Evolutionary conservation across 2,329 filamentous ascomycete species (phyloP), one percentile per base, ranked within the genome.

Genomic region (Diaporthe destruens): DNA sequence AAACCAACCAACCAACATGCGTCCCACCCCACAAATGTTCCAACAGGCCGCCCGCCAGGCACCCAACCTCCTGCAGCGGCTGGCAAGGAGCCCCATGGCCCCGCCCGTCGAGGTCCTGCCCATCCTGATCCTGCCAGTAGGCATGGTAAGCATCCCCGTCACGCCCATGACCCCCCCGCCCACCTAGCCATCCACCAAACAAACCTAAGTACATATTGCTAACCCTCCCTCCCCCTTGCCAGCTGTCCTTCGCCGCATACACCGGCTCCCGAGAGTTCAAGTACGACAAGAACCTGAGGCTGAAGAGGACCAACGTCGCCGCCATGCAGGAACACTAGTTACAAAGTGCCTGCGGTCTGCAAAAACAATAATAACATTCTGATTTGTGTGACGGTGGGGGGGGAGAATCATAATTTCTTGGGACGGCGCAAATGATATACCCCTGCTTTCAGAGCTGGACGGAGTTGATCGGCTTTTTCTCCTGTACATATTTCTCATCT

Each of bases 91-190:
- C 18, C 72, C 72, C 49, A 74, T 74, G 72, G 47, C 59, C 18
- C 72, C 72, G n/a, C 72, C 72, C 0, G 72, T 72, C 0, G 72
- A 74, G 57, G 72, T 71, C 12, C 67, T 72, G 18, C 72, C 72
- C 44, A 71, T 74, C 6, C 42, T 74, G 25, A 59, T 74, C 47
- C 65, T 74, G 47, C 67, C 71, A 16, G 55, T 68, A 3, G 72
- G 72, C 65, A 74, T 74, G 72, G 72, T 74, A 39, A 65, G 72
- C 42, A 20, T 16, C 42, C 7, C 23, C 29, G 0, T 9, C n/a
- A 11, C 23, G n/a, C 20, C 12, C n/a, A 11, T 14, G n/a, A 12
- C 12, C 25, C 14, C 32, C 2, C 4, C 16, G 6, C 16, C 12
- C 14, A 3, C 16, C 39, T 42, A 1, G 39, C 14, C 14, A 34